Base-by-base conservation (phyloP, 179 eudicot genomes). In the Beta lomatogona region DNA sequence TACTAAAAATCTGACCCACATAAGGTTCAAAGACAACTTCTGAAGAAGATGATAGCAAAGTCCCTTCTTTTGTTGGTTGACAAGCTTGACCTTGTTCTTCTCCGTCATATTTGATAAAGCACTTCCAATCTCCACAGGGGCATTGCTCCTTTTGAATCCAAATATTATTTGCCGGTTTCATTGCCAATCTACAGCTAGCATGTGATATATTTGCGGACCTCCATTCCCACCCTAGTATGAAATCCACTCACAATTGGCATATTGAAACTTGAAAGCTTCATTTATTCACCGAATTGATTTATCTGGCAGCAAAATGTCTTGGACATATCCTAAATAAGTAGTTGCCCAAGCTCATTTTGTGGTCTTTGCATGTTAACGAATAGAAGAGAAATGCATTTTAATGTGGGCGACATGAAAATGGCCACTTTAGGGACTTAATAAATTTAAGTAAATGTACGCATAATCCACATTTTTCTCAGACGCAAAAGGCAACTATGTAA, bases 101-200 rank as follows among this genome's bases (percentile, higher is more conserved):
- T 46, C 81, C 84, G 77, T 88, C 91, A 75, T 82, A 71, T 75
- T 83, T 82, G 50, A 90, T 79, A 81, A 82, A 85, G 75, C 92
- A 90, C 71, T 90, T 90, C 88, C 89, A 86, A 61, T 90, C 91
- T 54, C 91, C 91, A 82, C 91, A 90, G 1, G 92, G 92, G 79
- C 92, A 90, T 75, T 90, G 89, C 73, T 86, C 89, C 63, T 81
- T 57, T 19, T 82, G 87, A 74, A 88, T 85, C 91, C 91, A 90
- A 50, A 81, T 77, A 71, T 82, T 82, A 67, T 77, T 88, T 11
- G 84, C 72, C 9, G 50, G 77, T 18, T 75, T 75, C 77, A 75
- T 75, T 18, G 66, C 46, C 65, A 75, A 57, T 75, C 11, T 75
- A 72, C 60, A 3, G 59, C 45, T 52, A 5, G n/a, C 10, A 53